A percentile compares a stretch with the other conserved stretches of the same genome.
Evolutionary conservation across 2,329 filamentous ascomycete genomes (phyloP).

Genomic region (Fusarium bactridioides): DNA sequence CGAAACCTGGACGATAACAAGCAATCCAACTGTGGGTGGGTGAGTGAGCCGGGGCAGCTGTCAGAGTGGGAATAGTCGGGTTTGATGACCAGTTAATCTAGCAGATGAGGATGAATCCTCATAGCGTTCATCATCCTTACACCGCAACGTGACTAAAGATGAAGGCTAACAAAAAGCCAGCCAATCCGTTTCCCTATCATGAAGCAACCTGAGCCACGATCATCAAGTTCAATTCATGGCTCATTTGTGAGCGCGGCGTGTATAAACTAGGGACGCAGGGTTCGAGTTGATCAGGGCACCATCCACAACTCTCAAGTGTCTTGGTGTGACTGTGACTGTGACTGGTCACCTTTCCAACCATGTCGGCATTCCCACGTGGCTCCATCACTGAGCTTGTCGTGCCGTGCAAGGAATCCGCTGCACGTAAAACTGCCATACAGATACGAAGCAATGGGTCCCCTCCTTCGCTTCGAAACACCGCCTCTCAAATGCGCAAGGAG

Average conservation of each 20-base stretch:
- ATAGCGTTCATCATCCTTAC: slow-evolving; percentile 13
- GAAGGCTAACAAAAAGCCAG: background rate
- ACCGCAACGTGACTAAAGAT: slow-evolving; percentile 13
- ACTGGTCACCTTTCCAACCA: slow-evolving; percentile 36
- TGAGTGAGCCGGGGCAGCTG: slow-evolving; percentile 1
- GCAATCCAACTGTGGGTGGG: background rate
- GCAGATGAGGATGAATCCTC: background rate
- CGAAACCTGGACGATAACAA: background rate
- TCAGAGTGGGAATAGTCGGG: slow-evolving; percentile 36
- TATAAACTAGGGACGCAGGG: background rate
- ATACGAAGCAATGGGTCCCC: background rate
- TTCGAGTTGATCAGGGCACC: background rate
- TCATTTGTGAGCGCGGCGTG: slow-evolving; percentile 6
- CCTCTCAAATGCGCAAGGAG: background rate
- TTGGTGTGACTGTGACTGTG: slow-evolving; percentile 6
- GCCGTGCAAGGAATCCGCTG: slow-evolving; percentile 21
- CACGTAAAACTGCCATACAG: slow-evolving; percentile 33
- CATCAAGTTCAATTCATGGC: slow-evolving; percentile 12
- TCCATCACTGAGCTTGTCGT: slow-evolving; percentile 28
- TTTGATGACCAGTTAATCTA: slow-evolving; percentile 10
- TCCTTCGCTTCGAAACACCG: slow-evolving; percentile 7
- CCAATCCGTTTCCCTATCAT: background rate
- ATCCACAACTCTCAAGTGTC: background rate
- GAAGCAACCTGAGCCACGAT: slow-evolving; percentile 8
- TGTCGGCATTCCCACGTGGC: slow-evolving; percentile 40